Conservation (phyloP, 148 eudicot species). For the Vaccinium vitisidaea region DNA sequence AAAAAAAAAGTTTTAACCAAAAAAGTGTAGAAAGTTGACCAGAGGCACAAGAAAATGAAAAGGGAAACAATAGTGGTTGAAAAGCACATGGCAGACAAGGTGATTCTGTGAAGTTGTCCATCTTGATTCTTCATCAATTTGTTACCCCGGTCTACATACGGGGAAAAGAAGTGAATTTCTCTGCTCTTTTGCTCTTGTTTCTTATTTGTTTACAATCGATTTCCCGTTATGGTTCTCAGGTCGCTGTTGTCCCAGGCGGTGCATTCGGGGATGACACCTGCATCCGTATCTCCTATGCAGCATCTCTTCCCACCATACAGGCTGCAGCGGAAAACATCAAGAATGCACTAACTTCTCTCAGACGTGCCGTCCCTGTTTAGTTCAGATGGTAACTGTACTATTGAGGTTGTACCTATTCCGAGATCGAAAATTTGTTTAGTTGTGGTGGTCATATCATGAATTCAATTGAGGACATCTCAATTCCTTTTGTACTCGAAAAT, state of each 20-base stretch:
- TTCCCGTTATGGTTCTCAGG: constrained; percentile 38
- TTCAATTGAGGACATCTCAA: neutral
- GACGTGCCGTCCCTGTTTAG: constrained; percentile 43
- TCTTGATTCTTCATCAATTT: neutral
- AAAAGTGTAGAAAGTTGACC: neutral
- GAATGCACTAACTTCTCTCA: constrained; percentile 48
- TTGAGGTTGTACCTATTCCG: neutral
- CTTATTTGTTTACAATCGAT: neutral
- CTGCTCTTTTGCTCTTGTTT: neutral
- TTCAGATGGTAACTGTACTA: neutral
- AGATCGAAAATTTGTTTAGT: neutral
- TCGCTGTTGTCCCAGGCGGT: constrained; percentile 86
- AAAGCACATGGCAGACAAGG: neutral
- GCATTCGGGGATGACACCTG: constrained; percentile 94
- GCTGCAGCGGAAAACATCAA: constrained; percentile 70
- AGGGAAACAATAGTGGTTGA: neutral
- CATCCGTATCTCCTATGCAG: constrained; percentile 87
- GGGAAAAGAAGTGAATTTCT: neutral
- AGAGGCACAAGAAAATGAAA: neutral
- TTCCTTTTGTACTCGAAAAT: neutral
- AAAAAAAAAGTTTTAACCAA: neutral
- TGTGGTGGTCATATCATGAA: neutral
- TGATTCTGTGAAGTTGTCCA: neutral
- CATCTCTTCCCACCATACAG: constrained; percentile 60
- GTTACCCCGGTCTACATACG: neutral